Base-by-base conservation (phyloP, 768 basidiomycete species). In the Pulveroboletus sp. region DNA sequence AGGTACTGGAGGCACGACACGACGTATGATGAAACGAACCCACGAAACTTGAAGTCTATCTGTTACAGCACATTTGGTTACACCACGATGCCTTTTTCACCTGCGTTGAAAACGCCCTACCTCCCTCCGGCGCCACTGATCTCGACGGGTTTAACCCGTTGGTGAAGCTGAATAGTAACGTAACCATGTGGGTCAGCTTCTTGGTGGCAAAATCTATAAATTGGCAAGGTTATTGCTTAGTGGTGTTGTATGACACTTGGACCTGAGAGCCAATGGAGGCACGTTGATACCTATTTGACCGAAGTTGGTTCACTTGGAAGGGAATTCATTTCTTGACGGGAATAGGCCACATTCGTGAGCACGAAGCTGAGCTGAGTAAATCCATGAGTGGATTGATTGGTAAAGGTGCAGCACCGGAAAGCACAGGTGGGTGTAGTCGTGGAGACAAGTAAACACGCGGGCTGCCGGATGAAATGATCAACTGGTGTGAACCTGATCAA, bases 121-220 rank as follows among this genome's bases (percentile, higher is more conserved):
- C 32, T 37, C 45, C 40, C 61, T 37, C 41, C 29, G 39, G 47
- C 46, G 59, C 49, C 58, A 58, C 52, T 49, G 41, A 45, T 52
- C 34, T 48, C 38, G 24, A 39, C 35, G 11, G 27, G 9, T 9
- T 11, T 2, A 27, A 9, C n/a, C n/a, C n/a, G 25, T 27, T 9
- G 25, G 25, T 27, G 25, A 27, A 27, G 25, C 25, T 9, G 8
- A 11, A 29, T 33, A 11, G 21, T 35, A 27, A 59, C 59, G 59
- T 59, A 53, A 59, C 16, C 4, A 9, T 33, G 17, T 20, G 27
- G 42, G 36, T 13, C 7, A 23, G 21, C 9, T 23, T 12, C 9
- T 23, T 12, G 36, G 36, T 36, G 42, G n/a, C 34, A 36, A 19
- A 25, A 23, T 12, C 11, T 16, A 38, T 21, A 32, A 42, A 25